phyloP scores from a whole-genome alignment of 768 basidiomycete species.

The Mrakia gelida region DNA sequence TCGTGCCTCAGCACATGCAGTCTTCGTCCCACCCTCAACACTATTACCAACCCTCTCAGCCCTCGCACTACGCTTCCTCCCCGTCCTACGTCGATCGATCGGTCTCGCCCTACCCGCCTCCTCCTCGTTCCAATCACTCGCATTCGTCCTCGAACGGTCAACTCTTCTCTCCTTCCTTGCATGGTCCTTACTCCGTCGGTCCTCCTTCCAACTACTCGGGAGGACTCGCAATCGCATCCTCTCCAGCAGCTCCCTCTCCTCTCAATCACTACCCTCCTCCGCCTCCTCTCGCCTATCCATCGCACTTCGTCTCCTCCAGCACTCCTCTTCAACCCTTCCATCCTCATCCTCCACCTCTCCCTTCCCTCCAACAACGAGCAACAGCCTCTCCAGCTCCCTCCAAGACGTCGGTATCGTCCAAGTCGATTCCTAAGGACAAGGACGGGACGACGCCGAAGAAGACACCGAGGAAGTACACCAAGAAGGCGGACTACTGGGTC shows the following conservation, averaged over 20 bases:
- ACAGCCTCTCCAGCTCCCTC: slow-evolving; percentile 2
- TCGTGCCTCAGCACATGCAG: not conserved
- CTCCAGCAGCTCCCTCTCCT: slow-evolving; percentile 1
- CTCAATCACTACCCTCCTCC: slow-evolving; percentile 1
- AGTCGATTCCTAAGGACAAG: not conserved
- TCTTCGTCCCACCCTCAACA: not conserved
- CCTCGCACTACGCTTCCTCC: not conserved
- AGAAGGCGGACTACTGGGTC: slow-evolving; percentile 26
- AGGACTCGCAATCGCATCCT: not conserved
- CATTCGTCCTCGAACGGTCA: slow-evolving; percentile 16
- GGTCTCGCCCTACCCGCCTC: slow-evolving; percentile 12
- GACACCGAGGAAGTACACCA: slow-evolving; percentile 26
- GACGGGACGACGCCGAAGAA: slow-evolving; percentile 20
- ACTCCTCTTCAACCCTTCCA: slow-evolving; percentile 3
- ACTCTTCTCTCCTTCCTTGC: not conserved
- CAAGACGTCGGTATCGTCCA: not conserved
- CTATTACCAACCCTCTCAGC: not conserved
- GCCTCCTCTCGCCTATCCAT: not conserved
- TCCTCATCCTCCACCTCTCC: slow-evolving; percentile 1
- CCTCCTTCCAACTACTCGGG: slow-evolving; percentile 5
- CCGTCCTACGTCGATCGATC: slow-evolving; percentile 11
- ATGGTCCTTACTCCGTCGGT: not conserved
- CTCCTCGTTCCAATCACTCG: slow-evolving; percentile 2
- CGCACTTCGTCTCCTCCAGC: slow-evolving; percentile 4
- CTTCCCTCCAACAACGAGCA: not conserved